These are phyloP conservation scores for Yarrowia sp. DNA, from an alignment of 805 yeast genomes.

Conservation along the genomic window DNA sequence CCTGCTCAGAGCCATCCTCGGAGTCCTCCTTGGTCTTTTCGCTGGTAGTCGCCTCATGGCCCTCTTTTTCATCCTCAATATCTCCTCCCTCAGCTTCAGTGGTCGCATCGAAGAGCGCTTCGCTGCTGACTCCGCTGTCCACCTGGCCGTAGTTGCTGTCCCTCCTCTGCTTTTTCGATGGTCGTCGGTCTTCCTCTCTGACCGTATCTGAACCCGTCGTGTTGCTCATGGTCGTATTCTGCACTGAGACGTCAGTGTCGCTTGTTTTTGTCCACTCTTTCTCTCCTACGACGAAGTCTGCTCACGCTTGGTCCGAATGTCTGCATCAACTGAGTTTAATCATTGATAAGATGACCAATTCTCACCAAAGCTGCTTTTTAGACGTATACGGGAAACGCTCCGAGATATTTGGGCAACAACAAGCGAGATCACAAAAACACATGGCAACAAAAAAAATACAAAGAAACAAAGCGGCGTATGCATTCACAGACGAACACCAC, in stretches of 20 bases:
- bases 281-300: neutral
- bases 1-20: neutral
- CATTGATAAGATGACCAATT: neutral
- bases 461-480: neutral
- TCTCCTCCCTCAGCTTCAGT: constrained; percentile 2
- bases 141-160: neutral
- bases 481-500: no score
- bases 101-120: neutral
- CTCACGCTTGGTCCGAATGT: neutral
- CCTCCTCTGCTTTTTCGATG: neutral
- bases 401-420: no score
- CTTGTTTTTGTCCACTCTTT: neutral
- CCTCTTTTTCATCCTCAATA: neutral
- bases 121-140: neutral
- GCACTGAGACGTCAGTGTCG: no score
- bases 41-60: neutral
- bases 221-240: neutral
- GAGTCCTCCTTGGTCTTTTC: neutral
- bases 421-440: no score
- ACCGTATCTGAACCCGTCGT: neutral
- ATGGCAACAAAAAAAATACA: no score
- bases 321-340: neutral
- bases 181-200: neutral
- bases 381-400: no score
- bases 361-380: neutral